A percentile compares a stretch with the other conserved stretches of the same genome.
phyloP scores from a whole-genome alignment of 768 basidiomycete genomes.

The Lactarius indigo region DNA sequence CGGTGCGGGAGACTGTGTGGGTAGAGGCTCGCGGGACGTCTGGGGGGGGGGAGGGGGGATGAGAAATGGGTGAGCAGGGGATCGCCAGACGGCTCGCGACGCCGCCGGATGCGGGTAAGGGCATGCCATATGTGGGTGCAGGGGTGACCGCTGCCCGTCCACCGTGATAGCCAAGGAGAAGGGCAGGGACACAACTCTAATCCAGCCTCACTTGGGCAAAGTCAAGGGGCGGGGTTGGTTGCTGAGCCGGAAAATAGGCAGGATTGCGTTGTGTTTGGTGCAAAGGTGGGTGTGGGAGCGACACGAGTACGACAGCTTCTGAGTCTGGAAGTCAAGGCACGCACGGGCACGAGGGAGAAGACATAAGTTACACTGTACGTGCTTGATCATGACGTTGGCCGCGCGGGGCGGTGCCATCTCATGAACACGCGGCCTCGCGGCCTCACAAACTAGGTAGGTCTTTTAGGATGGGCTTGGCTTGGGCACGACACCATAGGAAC shows the following conservation, averaged over 20 bases:
- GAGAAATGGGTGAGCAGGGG: too few species aligned
- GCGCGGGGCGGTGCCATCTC: neutral
- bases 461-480: neutral
- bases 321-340: neutral
- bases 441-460: neutral
- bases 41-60: too few species aligned
- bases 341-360: neutral
- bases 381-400: neutral
- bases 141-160: too few species aligned
- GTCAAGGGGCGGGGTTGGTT: neutral
- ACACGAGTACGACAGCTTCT: neutral
- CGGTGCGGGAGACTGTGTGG: too few species aligned
- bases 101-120: conserved; percentile 6
- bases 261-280: neutral
- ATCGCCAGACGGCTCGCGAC: too few species aligned
- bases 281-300: neutral
- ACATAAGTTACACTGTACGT: too few species aligned
- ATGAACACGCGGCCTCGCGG: too few species aligned
- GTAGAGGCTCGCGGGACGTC: too few species aligned
- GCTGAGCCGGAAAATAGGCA: neutral
- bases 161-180: neutral
- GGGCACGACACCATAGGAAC: neutral
- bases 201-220: neutral
- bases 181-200: neutral
- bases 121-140: conserved; percentile 10